Percentiles rank a stretch among this genome's conserved stretches.
Conservation (phyloP, 2,329 filamentous ascomycete genomes). For the Raffaelea arxii region DNA sequence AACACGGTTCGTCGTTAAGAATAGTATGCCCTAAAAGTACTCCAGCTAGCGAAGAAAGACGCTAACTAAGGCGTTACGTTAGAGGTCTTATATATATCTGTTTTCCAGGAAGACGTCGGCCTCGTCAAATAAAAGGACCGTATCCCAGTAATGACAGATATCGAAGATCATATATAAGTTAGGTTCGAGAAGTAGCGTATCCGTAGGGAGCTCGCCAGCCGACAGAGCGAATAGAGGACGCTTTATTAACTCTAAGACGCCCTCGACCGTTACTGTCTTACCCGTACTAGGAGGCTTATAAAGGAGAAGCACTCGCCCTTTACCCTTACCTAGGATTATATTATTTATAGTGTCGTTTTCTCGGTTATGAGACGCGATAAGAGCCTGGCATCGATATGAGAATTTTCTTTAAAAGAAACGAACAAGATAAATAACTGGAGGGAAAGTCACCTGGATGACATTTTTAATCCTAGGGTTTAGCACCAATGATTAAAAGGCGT, state of each 20-base stretch:
- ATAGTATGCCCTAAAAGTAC: conserved; percentile 86
- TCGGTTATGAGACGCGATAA: conserved; percentile 77
- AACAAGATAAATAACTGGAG: neutral
- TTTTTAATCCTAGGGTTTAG: conserved; percentile 53
- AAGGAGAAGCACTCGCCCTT: conserved; percentile 56
- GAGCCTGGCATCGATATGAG: conserved; percentile 33
- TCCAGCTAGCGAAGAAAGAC: conserved; percentile 81
- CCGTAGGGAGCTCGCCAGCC: conserved; percentile 37
- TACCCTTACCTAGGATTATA: conserved; percentile 74
- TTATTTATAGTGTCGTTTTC: conserved; percentile 75
- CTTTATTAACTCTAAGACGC: conserved; percentile 30
- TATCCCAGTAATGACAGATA: conserved; percentile 39
- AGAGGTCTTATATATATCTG: conserved; percentile 33
- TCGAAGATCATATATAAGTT: conserved; percentile 35
- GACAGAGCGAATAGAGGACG: conserved; percentile 45
- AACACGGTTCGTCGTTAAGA: conserved; percentile 82
- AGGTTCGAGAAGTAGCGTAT: conserved; percentile 31
- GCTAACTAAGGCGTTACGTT: conserved; percentile 44
- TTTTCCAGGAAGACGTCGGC: conserved; percentile 43
- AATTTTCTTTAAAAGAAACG: neutral
- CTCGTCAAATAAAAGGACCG: conserved; percentile 41
- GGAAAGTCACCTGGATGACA: conserved; percentile 53
- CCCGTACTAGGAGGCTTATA: conserved; percentile 57
- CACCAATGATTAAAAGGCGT: conserved; percentile 74
- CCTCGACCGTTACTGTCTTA: conserved; percentile 33